Conservation (phyloP, 2,329 filamentous ascomycete genomes). For the Colletotrichum orbiculare region DNA sequence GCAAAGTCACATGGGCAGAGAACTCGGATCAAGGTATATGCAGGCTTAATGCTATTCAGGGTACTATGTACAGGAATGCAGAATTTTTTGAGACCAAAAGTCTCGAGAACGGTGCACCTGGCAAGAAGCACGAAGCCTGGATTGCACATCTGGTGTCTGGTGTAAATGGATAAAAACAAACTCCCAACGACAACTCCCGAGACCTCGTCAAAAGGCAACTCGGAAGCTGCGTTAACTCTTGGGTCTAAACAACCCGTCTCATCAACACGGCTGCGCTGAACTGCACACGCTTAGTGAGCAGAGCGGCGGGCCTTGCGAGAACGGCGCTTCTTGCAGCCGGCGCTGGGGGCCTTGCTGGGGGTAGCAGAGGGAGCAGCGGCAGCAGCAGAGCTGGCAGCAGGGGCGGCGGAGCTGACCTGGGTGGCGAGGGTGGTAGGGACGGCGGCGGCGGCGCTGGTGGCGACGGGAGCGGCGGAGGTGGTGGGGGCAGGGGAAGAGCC, state of each 20-base stretch:
- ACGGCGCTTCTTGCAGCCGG: constrained; percentile 34
- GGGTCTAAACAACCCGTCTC: constrained; percentile 1
- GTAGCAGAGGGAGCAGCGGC: constrained; percentile 39
- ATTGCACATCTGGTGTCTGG: constrained; percentile 32
- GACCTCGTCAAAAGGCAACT: background rate
- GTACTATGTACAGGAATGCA: constrained; percentile 35
- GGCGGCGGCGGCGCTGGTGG: constrained; percentile 6
- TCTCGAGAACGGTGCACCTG: constrained; percentile 18
- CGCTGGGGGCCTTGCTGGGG: constrained; percentile 25
- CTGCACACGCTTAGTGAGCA: constrained; percentile 22
- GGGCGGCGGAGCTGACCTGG: constrained; percentile 13
- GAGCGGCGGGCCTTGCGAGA: constrained; percentile 36
- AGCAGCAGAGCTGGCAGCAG: constrained; percentile 16
- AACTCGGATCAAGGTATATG: constrained; percentile 28
- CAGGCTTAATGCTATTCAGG: constrained; percentile 34
- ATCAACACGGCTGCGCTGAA: background rate
- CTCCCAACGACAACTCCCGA: background rate
- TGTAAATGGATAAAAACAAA: constrained; percentile 12
- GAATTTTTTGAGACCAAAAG: constrained; percentile 7
- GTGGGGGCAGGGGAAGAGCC: constrained; percentile 22
- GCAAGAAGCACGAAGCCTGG: constrained; percentile 28
- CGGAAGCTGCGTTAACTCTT: background rate
- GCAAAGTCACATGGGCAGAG: too few relatives aligned
- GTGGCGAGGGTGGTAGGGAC: constrained; percentile 22
- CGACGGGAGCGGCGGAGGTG: constrained; percentile 19